Evolutionary conservation across 352 stramenopile genomes (phyloP), one percentile per base, ranked within the genome.

Genomic region (Chrysophaeum taylorii): DNA sequence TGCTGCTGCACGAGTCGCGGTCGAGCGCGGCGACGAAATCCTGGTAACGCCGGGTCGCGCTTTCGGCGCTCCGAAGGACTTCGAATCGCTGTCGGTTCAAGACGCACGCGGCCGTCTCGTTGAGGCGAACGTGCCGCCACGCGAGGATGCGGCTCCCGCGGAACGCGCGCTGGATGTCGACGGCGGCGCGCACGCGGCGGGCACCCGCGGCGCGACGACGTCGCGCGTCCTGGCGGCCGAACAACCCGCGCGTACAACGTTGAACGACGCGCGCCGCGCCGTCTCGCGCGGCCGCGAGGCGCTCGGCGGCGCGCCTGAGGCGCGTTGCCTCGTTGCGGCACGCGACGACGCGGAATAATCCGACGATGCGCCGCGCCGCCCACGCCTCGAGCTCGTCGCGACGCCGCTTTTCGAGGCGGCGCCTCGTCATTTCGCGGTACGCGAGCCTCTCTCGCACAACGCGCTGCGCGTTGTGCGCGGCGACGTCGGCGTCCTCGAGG

Each of bases 101-200:
- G 53, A 73, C 68, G 15, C 31, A 21, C 0, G 15, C 53, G 16
- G 68, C 68, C 23, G 69, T 33, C 15, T 60, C 25, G 36, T 73
- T 73, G 29, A 73, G 69, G 29, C 45, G 38, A 4, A 76, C 25
- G 27, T 73, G 31, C 29, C 54, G 64, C 73, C 73, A 77, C 27
- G 25, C 25, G 16, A 69, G 37, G 16, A 77, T 60, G n/a, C 64
- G 27, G 14, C 14, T 23, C 1, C 37, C 50, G 33, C 73, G 54
- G 1, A 25, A 63, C 15, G 69, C n/a, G n/a, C 52, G 16, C 70
- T 77, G 70, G 27, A 77, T 68, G 2, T 33, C 39, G 52, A 53
- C 39, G 2, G 54, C 68, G 2, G 16, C 29, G 33, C 7, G 1
- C 12, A 45, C 12, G 57, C 23, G 57, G 33, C 25, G 9, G 7